Evolutionary conservation across 1,284 basidiomycete species (phyloP).

Genomic region (Cerrena zonata): DNA sequence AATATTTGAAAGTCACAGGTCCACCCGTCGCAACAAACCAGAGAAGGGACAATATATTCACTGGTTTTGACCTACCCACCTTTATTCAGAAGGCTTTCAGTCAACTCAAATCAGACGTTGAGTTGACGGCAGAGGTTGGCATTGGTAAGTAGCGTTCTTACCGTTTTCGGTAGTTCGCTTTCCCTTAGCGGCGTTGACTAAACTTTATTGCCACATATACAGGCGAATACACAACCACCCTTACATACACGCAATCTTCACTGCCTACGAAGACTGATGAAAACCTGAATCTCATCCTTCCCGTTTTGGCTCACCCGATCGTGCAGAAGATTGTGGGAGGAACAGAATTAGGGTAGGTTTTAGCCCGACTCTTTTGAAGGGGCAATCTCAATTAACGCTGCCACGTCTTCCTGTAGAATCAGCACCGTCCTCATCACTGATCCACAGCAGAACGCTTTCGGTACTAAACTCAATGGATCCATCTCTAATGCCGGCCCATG

Average conservation of each 20-base stretch:
- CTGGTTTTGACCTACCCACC: constrained; percentile 61
- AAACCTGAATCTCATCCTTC: constrained; percentile 61
- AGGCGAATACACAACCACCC: constrained; percentile 61
- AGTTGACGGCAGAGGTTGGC: constrained; percentile 48
- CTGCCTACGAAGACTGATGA: constrained; percentile 61
- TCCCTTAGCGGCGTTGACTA: background rate
- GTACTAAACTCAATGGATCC: constrained; percentile 53
- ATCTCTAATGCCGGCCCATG: constrained; percentile 75
- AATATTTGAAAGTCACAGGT: constrained; percentile 45
- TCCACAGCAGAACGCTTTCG: constrained; percentile 56
- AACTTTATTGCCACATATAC: constrained; percentile 1
- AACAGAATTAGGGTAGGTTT: constrained; percentile 49
- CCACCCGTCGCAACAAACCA: background rate
- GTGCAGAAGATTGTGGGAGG: constrained; percentile 72
- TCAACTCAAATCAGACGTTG: constrained; percentile 57
- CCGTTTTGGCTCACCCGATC: constrained; percentile 70
- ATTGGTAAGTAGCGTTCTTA: constrained; percentile 43
- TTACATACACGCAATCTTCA: constrained; percentile 55
- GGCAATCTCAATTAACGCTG: too few species aligned
- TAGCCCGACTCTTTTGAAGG: too few species aligned
- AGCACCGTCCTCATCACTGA: constrained; percentile 55
- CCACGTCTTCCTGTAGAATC: constrained; percentile 44
- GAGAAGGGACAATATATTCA: constrained; percentile 22
- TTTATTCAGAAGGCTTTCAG: constrained; percentile 68
- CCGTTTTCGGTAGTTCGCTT: background rate